Conservation (phyloP, 768 basidiomycete genomes). For the Podaxis pistillaris region DNA sequence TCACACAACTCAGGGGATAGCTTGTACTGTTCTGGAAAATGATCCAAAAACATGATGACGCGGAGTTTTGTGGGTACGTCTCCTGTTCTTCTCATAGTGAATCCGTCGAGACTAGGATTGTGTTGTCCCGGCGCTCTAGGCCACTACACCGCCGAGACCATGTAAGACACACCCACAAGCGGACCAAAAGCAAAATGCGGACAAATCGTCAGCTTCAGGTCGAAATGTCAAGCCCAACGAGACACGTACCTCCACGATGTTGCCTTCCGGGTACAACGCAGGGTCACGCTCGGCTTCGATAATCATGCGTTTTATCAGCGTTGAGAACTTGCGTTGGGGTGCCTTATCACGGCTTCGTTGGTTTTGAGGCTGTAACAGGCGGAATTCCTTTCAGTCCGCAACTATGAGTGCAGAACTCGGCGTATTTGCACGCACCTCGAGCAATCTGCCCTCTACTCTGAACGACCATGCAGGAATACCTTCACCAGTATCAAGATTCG, state of each 20-base stretch:
- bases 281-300: constrained; percentile 89
- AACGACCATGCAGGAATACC: constrained; percentile 89
- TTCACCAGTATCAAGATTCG: constrained; percentile 78
- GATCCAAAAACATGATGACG: constrained; percentile 83
- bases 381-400: neutral
- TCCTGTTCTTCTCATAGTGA: constrained; percentile 79
- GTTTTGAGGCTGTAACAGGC: constrained; percentile 48
- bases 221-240: constrained; percentile 16
- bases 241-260: constrained; percentile 76
- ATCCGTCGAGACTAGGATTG: constrained; percentile 75
- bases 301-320: constrained; percentile 78
- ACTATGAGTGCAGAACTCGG: neutral
- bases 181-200: neutral
- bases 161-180: neutral
- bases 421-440: constrained; percentile 55
- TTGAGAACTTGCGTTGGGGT: constrained; percentile 77
- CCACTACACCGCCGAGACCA: constrained; percentile 45
- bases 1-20: constrained; percentile 73
- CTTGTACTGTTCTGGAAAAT: constrained; percentile 85
- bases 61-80: constrained; percentile 77
- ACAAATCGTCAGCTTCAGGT: neutral
- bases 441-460: constrained; percentile 81
- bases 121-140: constrained; percentile 53
- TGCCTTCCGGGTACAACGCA: constrained; percentile 75
- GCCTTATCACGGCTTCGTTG: constrained; percentile 62